These are phyloP conservation scores for Penicillium nordicum DNA, from an alignment of 2,329 filamentous ascomycete species.

Conservation along the genomic window DNA sequence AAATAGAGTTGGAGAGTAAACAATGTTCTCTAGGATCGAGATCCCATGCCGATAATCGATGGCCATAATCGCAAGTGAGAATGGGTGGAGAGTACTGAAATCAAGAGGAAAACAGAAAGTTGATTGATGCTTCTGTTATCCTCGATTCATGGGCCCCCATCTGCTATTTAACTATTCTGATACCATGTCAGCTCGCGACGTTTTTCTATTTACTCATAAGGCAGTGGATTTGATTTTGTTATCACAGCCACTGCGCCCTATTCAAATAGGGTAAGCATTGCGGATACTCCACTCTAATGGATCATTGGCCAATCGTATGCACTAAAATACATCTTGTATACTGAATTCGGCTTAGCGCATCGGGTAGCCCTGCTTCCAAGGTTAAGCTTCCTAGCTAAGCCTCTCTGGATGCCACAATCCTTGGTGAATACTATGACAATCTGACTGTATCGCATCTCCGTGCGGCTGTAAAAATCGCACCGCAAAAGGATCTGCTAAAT, in stretches of 20 bases:
- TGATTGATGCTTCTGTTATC: neutral
- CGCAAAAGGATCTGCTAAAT: neutral
- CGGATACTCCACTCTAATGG: neutral
- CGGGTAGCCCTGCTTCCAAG: neutral
- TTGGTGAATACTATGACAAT: neutral
- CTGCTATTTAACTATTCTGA: neutral
- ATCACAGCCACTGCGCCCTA: neutral
- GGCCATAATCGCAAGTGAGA: slow-evolving; percentile 7
- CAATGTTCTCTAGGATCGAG: slow-evolving; percentile 22
- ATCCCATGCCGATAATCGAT: slow-evolving; percentile 22
- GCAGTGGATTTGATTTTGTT: neutral
- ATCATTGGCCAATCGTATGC: neutral
- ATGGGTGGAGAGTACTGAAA: neutral
- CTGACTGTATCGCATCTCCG: neutral
- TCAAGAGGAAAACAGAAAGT: neutral
- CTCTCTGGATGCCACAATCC: neutral
- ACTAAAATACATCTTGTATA: neutral
- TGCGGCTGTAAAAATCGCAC: neutral
- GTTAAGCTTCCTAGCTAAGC: neutral
- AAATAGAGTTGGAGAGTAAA: slow-evolving; percentile 21
- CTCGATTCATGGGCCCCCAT: neutral
- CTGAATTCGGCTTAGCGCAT: neutral
- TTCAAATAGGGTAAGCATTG: neutral
- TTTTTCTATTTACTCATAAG: neutral
- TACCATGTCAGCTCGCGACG: neutral